phyloP scores from a whole-genome alignment of 768 basidiomycete genomes.

The Lentinula sp. region DNA sequence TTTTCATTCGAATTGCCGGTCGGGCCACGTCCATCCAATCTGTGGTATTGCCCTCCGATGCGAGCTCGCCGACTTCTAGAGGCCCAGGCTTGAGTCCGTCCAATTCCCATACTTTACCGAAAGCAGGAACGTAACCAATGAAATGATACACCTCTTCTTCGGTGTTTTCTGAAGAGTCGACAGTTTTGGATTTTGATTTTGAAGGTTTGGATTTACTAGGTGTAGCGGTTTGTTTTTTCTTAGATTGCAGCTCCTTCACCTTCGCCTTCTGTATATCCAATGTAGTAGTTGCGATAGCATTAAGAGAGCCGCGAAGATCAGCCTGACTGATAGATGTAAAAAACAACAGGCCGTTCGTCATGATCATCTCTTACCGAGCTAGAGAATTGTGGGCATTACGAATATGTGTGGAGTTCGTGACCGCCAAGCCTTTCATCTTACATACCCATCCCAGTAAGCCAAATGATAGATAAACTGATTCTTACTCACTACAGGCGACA shows the following conservation, averaged over 20 bases:
- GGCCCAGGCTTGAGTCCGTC: conserved; percentile 60
- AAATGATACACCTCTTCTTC: conserved; percentile 53
- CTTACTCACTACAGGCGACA: conserved; percentile 50
- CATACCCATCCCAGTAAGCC: background rate
- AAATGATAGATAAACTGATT: conserved; percentile 1
- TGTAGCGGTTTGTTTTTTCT: conserved; percentile 32
- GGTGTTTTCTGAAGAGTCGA: conserved; percentile 16
- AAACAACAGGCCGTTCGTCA: conserved; percentile 1
- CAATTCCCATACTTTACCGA: conserved; percentile 67
- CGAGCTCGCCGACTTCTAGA: conserved; percentile 57
- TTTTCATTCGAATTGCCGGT: conserved; percentile 54
- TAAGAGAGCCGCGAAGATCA: conserved; percentile 49
- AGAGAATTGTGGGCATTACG: conserved; percentile 54
- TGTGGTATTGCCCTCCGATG: background rate
- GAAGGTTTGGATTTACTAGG: conserved; percentile 15
- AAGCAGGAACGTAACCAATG: conserved; percentile 57
- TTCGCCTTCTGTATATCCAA: conserved; percentile 26
- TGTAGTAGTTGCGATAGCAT: conserved; percentile 38
- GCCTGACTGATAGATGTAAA: conserved; percentile 35
- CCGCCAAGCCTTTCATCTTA: conserved; percentile 61
- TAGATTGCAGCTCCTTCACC: conserved; percentile 6
- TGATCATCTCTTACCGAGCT: conserved; percentile 37
- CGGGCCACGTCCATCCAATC: conserved; percentile 59
- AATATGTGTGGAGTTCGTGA: conserved; percentile 49
- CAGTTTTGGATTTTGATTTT: conserved; percentile 15